Evolutionary conservation across 2,329 filamentous ascomycete species (phyloP).

Genomic region (Exserohilum rostratum): DNA sequence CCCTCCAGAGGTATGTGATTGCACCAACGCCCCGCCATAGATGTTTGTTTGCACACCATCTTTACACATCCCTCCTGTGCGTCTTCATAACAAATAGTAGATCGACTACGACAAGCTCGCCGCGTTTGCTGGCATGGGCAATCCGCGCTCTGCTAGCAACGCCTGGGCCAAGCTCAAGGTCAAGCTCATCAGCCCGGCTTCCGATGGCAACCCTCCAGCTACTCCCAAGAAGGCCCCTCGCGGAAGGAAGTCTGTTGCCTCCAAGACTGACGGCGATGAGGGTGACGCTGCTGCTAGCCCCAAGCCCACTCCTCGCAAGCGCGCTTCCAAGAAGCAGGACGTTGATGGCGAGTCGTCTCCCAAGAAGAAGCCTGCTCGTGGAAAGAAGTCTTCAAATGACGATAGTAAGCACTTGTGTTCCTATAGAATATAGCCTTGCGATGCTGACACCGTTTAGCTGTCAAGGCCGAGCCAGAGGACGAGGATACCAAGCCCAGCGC

Average conservation of each 20-base stretch:
- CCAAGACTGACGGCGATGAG: slow-evolving; percentile 20
- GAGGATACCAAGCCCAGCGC: slow-evolving; percentile 3
- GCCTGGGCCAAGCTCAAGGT: slow-evolving; percentile 45
- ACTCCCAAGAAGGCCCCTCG: slow-evolving; percentile 32
- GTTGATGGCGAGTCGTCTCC: slow-evolving; percentile 39
- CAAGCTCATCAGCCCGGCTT: slow-evolving; percentile 33
- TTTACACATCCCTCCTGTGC: neutral
- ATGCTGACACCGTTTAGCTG: slow-evolving; percentile 14
- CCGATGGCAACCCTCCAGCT: slow-evolving; percentile 14
- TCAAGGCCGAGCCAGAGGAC: slow-evolving; percentile 16
- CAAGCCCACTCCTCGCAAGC: slow-evolving; percentile 42
- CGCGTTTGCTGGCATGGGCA: slow-evolving; percentile 43
- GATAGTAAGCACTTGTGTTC: slow-evolving; percentile 18
- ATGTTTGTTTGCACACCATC: neutral
- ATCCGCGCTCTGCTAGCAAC: slow-evolving; percentile 46
- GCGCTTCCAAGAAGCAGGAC: slow-evolving; percentile 40
- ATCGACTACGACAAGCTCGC: slow-evolving; percentile 49
- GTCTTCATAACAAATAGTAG: slow-evolving; percentile 26
- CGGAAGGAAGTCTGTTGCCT: slow-evolving; percentile 21
- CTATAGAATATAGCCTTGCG: neutral
- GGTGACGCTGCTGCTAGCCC: slow-evolving; percentile 22
- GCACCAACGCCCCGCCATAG: no score
- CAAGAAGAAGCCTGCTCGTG: slow-evolving; percentile 40
- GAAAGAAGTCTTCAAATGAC: slow-evolving; percentile 28
- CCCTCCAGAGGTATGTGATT: slow-evolving; percentile 38